These are phyloP conservation scores for Phaeosphaeriaceae sp. DNA, from an alignment of 2,329 filamentous ascomycete genomes.

Conservation along the genomic window DNA sequence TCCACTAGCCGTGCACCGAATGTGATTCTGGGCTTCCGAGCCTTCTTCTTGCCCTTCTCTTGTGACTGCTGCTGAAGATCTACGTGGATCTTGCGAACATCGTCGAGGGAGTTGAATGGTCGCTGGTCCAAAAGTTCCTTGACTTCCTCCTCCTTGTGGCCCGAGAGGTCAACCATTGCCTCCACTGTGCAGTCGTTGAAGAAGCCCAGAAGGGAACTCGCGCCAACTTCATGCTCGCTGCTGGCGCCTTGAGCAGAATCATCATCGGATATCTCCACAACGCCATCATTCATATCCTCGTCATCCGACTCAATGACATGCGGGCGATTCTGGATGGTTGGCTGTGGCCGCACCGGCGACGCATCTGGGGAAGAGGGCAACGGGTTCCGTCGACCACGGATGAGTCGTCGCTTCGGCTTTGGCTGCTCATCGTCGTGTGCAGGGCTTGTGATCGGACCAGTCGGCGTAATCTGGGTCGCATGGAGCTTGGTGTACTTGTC, in stretches of 20 bases:
- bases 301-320: slow-evolving; percentile 31
- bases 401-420: slow-evolving; percentile 51
- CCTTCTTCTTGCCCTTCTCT: slow-evolving; percentile 44
- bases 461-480: slow-evolving; percentile 23
- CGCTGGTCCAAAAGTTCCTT: slow-evolving; percentile 73
- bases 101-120: slow-evolving; percentile 73
- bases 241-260: slow-evolving; percentile 51
- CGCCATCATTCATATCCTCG: slow-evolving; percentile 37
- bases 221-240: slow-evolving; percentile 45
- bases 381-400: slow-evolving; percentile 57
- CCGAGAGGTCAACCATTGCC: slow-evolving; percentile 83
- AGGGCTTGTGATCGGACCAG: slow-evolving; percentile 16
- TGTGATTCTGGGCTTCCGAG: slow-evolving; percentile 53
- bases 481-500: slow-evolving; percentile 57
- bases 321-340: slow-evolving; percentile 16
- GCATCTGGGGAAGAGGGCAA: slow-evolving; percentile 31
- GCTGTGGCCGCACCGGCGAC: slow-evolving; percentile 26
- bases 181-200: slow-evolving; percentile 80
- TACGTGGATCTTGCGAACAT: slow-evolving; percentile 69
- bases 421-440: slow-evolving; percentile 20
- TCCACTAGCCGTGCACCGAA: slow-evolving; percentile 73
- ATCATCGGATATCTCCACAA: slow-evolving; percentile 46
- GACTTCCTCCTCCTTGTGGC: slow-evolving; percentile 73
- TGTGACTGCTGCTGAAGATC: slow-evolving; percentile 26
- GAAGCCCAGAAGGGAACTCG: slow-evolving; percentile 72